These are phyloP conservation scores for Ceriops decandra DNA, from an alignment of 345 rosid species.

Conservation along the genomic window DNA sequence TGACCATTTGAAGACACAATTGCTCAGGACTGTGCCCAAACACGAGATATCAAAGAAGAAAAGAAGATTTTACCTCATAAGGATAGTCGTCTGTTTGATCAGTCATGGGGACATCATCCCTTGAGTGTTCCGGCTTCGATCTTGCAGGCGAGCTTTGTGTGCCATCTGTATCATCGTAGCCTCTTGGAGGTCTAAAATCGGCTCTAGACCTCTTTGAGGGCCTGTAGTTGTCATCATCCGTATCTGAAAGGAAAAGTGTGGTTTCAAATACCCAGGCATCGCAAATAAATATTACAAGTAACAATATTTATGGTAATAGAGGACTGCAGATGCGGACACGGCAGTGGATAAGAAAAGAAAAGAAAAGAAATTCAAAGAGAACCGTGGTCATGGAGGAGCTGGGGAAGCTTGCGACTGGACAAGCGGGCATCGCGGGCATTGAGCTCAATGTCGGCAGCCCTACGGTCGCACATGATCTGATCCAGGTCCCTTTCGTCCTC, in stretches of 20 bases:
- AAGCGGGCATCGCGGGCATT: conserved; percentile 60
- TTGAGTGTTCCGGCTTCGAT: conserved; percentile 52
- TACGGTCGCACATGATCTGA: conserved; percentile 70
- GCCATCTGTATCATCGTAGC: conserved; percentile 63
- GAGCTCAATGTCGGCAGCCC: conserved; percentile 71
- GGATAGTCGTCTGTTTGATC: conserved; percentile 81
- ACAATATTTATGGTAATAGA: too few species aligned
- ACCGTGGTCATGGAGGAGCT: conserved; percentile 90
- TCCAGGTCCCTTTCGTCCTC: conserved; percentile 78
- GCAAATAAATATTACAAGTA: too few species aligned
- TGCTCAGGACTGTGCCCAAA: neutral
- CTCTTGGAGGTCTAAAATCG: conserved; percentile 54
- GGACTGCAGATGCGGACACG: too few species aligned
- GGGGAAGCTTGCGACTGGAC: conserved; percentile 70
- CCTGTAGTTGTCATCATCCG: conserved; percentile 80
- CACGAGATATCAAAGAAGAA: neutral
- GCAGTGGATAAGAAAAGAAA: too few species aligned
- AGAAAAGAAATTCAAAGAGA: neutral
- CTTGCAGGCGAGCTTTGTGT: conserved; percentile 75
- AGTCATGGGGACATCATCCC: conserved; percentile 89
- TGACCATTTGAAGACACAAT: neutral
- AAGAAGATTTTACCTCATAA: conserved; percentile 43
- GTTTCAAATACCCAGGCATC: too few species aligned
- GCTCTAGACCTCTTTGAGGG: conserved; percentile 86
- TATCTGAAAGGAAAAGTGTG: conserved; percentile 41